Evolutionary conservation across 2,329 filamentous ascomycete species (phyloP), one percentile per base, ranked within the genome.

Genomic region (Fusarium albosuccineum): DNA sequence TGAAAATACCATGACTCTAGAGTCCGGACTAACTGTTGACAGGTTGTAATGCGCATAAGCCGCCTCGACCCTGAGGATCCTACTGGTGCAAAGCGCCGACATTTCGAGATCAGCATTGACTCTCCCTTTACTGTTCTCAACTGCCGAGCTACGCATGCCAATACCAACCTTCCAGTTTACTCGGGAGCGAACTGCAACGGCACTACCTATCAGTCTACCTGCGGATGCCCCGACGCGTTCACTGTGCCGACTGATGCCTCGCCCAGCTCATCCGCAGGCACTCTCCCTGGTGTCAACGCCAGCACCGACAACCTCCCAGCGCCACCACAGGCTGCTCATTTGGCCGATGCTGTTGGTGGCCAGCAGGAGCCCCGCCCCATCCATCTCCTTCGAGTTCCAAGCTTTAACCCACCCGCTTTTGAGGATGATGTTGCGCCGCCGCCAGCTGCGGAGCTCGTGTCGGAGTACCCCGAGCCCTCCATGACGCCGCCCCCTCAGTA

Each of bases 61-160:
- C 93, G 93, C 71, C 83, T 91, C 13, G 94, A 97, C 71, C 87
- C 90, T 39, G 88, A 90, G 10, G 92, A 97, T 72, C 89, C 93
- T 0, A 84, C 83, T 1, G 86, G 85, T 36, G 85, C 82, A 66
- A 94, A 94, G 75, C 88, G 94, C 66, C 88, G 94, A 34, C 94
- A 97, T 76, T 97, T 97, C 70, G 94, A 97, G 78, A 97, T 97
- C 73, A 97, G 93, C 70, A 97, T 97, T 71, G 94, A 97, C 79
- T 97, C 94, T 2, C 94, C 94, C 1, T 95, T 97, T 76, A 95
- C 95, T 64, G 93, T 97, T 45, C 90, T 97, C 48, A 95, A 94
- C 65, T 97, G 94, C 81, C 92, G 92, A 65, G 94, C 94, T n/a
- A 97, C 93, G 1, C 92, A 96, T 76, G 91, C 92, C 50, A 97